Evolutionary conservation across 305 asterid species (phyloP), one percentile per base, ranked within the genome.

Genomic region (Fraxinus sp.): DNA sequence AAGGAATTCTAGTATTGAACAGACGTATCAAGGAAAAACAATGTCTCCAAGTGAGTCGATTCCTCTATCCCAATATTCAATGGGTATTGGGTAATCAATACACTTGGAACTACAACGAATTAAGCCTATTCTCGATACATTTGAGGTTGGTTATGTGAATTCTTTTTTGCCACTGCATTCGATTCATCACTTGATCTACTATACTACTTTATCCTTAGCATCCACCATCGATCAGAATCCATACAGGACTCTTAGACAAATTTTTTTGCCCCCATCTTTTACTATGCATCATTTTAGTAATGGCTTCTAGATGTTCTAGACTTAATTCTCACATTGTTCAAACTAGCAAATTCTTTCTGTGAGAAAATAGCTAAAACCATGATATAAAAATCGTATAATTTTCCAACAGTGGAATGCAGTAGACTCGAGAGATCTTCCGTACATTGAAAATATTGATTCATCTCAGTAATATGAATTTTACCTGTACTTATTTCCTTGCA

Each of bases 401-500:
- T 68, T 68, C 39, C 37, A 5, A 33, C 32, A 28, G 35, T 30
- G 71, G 16, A 37, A 18, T 35, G 73, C 62, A 30, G 55, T 57
- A 72, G 36, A 71, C 70, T 10, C 35, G 16, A 28, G 24, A 57
- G 32, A 32, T 71, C 30, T 76, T 13, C 39, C 39, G 71, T 41
- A 52, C 73, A 78, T 30, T 16, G 26, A 26, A 77, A 77, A 55
- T 76, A 13, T 33, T 41, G 5, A 36, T 72, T 32, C 71, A 55
- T 64, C 64, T 24, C 4, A 37, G 16, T 33, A 35, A n/a, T 73
- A 80, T 3, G 79, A 57, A 33, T 7, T 30, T 80, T 80, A 88
- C 89, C 88, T 82, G 88, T 79, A 76, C 49, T 76, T 76, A 82
- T 82, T 66, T 62, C 62, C 79, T 71, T 83, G 76, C 76, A 30